Evolutionary conservation across 2,329 filamentous ascomycete genomes (phyloP), one percentile per base, ranked within the genome.

Genomic region (Myriosclerotinia duriaeana): DNA sequence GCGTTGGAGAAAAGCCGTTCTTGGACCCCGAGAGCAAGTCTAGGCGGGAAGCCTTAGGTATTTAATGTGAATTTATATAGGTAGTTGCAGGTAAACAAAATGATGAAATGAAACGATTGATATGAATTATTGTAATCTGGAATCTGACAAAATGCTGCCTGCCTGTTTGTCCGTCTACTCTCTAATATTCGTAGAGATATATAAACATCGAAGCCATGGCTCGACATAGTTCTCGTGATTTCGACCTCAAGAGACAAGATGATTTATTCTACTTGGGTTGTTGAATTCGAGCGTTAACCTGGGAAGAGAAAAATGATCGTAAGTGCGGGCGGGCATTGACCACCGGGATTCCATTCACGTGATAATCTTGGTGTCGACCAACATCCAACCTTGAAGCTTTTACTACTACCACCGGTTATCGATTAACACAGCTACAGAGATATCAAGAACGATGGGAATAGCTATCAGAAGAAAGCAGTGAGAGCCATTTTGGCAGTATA

Each of bases 1-100:
- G 78, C 66, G 75, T 84, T 40, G 84, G 79, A 20, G 84, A 80
- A 79, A 80, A 72, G 71, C 84, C 80, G 4, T 85, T 81, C 66
- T 77, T 83, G 53, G 82, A 85, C 71, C 78, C 81, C 0, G 74
- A 76, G 34, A 83, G 81, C 67, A 78, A 73, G 62, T 78, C 78
- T 6, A 75, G 82, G 40, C 76, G 73, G 55, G 80, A 82, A 71
- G 78, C 77, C 4, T 69, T 83, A 50, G 67, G 38, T 12, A 12
- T 60, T 17, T 60, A 52, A 60, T 26, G 5, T 38, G 22, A 17
- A 26, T 26, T 26, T 26, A 26, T 26, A 26, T 26, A 26, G 26
- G 22, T 50, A 50, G 56, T 22, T 20, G 30, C 56, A 15, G 12
- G 20, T 22, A 36, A 38, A 1, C 8, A 17, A 1, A 60, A 50